Percentiles rank a stretch among this genome's conserved stretches.
Evolutionary conservation across 2,329 filamentous ascomycete genomes (phyloP).

Genomic region (Verticillium nonalfalfae): DNA sequence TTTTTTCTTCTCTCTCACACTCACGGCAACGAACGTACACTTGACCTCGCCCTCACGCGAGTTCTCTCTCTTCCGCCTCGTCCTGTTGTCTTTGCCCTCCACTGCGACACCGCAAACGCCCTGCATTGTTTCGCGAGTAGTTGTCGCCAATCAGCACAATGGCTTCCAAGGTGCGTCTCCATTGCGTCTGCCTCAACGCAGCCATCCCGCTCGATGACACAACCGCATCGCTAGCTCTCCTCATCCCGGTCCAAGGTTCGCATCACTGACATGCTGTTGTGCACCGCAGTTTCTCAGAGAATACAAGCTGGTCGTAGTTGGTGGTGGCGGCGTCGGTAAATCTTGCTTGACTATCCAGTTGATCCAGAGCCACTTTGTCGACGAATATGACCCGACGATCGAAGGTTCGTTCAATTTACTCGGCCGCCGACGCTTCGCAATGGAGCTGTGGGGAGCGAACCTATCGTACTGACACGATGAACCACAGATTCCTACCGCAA

Average conservation of each 20-base stretch:
- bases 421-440: conserved; percentile 5
- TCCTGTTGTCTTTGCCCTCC: background rate
- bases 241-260: background rate
- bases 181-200: background rate
- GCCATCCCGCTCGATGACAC: background rate
- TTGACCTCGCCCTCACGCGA: background rate
- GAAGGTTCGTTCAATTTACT: conserved; percentile 62
- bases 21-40: background rate
- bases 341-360: conserved; percentile 98
- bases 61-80: background rate
- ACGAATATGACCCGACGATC: conserved; percentile 98
- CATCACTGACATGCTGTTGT: background rate
- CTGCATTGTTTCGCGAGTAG: background rate
- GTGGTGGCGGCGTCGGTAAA: conserved; percentile 97
- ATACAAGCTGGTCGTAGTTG: conserved; percentile 95
- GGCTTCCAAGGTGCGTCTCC: conserved; percentile 30
- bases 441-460: background rate
- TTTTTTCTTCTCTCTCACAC: background rate
- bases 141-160: conserved; percentile 19
- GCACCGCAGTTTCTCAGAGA: conserved; percentile 68
- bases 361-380: conserved; percentile 94
- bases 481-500: conserved; percentile 93
- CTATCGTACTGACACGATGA: conserved; percentile 3
- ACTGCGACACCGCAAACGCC: background rate
- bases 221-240: background rate